Base-by-base conservation (phyloP, 2,329 filamentous ascomycete genomes). In the Pseudogymnoascus destructans region DNA sequence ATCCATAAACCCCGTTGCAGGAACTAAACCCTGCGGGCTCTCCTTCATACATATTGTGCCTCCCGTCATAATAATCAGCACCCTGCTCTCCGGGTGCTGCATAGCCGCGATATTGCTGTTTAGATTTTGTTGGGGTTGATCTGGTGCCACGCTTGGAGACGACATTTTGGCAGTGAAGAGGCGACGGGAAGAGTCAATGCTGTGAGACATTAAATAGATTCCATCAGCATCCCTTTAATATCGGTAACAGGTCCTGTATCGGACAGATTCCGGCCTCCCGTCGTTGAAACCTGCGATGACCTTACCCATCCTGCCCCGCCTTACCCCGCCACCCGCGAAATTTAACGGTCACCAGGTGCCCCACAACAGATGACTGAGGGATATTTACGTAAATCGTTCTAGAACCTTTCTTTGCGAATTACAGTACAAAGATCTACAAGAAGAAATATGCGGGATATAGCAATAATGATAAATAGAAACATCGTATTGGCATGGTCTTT, bases 31-130 rank as follows among this genome's bases (percentile, higher is more conserved):
- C 57, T 84, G 76, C 19, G 78, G 75, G n/a, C 82, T 84, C 54
- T 75, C 77, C 65, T 77, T 77, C 85, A 88, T 88, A 69, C 84
- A 87, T 63, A 88, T 88, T 2, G 79, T 82, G 7, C 79, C 79
- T 13, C 79, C 77, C 7, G 85, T 87, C 73, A 87, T 86, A 66
- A 88, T 80, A 59, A 86, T 81, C 60, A 88, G 73, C 8, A 88
- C 80, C 54, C 81, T 73, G 17, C 80, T 78, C 66, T 86, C 82
- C 3, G 56, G 56, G 36, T 57, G 36, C 33, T 57, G 56, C 21
- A 56, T 21, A 2, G 30, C 32, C n/a, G 54, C 46, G 25, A 52
- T 52, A 9, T 10, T 52, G 46, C n/a, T 17, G 23, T 11, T 11
- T 7, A 2, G 5, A 30, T n/a, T 52, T 30, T 52, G 46, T 25